Percentiles rank a stretch among this genome's conserved stretches.
phyloP scores from a whole-genome alignment of 805 yeast species.

The Debaryomyces prosopidis region DNA sequence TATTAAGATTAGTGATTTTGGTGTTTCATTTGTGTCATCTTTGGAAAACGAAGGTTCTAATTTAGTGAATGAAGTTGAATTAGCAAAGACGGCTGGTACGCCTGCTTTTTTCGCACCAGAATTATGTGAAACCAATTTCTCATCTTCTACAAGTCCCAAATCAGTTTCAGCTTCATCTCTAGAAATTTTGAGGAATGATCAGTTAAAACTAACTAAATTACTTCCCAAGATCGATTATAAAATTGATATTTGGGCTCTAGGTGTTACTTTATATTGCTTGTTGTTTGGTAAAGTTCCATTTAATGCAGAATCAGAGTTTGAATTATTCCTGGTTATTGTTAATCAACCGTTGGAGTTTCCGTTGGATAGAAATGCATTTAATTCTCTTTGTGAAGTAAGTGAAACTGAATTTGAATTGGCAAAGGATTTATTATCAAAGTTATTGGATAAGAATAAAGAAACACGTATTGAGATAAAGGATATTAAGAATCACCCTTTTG shows the following conservation, averaged over 20 bases:
- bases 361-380: constrained; percentile 25
- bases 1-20: constrained; percentile 95
- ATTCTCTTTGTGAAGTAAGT: constrained; percentile 39
- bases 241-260: constrained; percentile 97
- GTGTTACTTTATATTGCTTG: constrained; percentile 86
- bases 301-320: constrained; percentile 82
- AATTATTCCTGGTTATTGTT: constrained; percentile 79
- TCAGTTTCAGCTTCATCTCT: constrained; percentile 20
- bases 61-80: constrained; percentile 60
- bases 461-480: constrained; percentile 68
- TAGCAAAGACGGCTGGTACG: constrained; percentile 96
- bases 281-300: constrained; percentile 89
- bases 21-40: constrained; percentile 77
- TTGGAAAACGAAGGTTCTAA: constrained; percentile 45
- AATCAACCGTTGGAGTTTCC: constrained; percentile 64
- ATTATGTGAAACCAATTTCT: constrained; percentile 63
- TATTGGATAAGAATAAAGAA: constrained; percentile 70
- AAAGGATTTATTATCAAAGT: constrained; percentile 56
- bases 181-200: constrained; percentile 22
- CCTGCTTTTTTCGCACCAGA: constrained; percentile 98
- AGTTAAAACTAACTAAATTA: constrained; percentile 17
- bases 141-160: constrained; percentile 10
- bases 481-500: constrained; percentile 76
- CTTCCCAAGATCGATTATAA: constrained; percentile 66
- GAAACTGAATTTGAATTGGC: constrained; percentile 48